Base-by-base conservation (phyloP, 257 asterid genomes). In the Salvia miltiorrhiza region DNA sequence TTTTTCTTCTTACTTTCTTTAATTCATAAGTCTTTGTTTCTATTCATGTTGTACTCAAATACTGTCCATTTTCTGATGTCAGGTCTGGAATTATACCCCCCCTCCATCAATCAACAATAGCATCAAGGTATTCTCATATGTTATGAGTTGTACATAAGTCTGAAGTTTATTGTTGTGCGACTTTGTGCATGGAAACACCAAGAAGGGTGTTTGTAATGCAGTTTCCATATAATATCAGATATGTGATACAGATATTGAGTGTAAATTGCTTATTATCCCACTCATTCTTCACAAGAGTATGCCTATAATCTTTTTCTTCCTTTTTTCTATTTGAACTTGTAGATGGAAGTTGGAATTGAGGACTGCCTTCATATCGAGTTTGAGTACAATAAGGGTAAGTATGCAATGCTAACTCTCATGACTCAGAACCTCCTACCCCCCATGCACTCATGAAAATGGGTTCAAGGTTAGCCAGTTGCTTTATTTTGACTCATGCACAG, bases 371-470 rank as follows among this genome's bases (percentile, higher is more conserved):
- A n/a, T n/a, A n/a, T n/a, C n/a, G n/a, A 93, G 85, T 93, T 93
- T 67, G 97, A 90, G 85, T 93, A 93, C 90, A 90, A 91, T 71
- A 91, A 90, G 86, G 86, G 96, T 96, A 93, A 93, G 97, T 90
- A 83, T 73, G 96, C 77, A 69, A 32, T 32, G 44, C 67, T 26
- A 28, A 14, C 49, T 47, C 26, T 69, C 8, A n/a, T n/a, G n/a
- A n/a, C n/a, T n/a, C n/a, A n/a, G n/a, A n/a, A n/a, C n/a, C n/a
- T n/a, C n/a, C n/a, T n/a, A n/a, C n/a, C n/a, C n/a, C n/a, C n/a
- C n/a, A n/a, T n/a, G n/a, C n/a, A n/a, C n/a, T n/a, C n/a, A n/a
- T n/a, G n/a, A n/a, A n/a, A n/a, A n/a, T n/a, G n/a, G n/a, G n/a
- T n/a, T n/a, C n/a, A n/a, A n/a, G n/a, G n/a, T n/a, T n/a, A n/a